These are phyloP conservation scores for Vachellia pachyceras DNA, from an alignment of 306 rosid genomes.

Conservation along the genomic window DNA sequence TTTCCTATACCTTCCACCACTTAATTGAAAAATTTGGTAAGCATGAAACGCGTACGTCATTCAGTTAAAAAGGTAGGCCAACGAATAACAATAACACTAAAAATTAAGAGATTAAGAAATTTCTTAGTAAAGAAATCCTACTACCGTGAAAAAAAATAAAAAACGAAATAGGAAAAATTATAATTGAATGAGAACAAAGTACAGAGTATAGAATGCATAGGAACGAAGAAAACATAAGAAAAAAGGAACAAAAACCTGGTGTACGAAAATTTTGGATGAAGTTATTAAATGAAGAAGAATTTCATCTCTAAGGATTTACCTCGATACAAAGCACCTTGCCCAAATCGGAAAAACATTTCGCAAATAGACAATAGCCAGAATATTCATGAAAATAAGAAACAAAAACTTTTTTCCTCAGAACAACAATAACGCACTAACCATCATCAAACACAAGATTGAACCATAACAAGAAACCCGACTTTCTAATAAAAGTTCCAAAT, in stretches of 20 bases:
- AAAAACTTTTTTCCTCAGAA: slow-evolving; percentile 14
- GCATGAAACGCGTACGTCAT: background rate
- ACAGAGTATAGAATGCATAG: slow-evolving; percentile 7
- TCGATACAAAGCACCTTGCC: slow-evolving; percentile 6
- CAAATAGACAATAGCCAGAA: slow-evolving; percentile 29
- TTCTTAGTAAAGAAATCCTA: background rate
- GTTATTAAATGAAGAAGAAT: slow-evolving; percentile 29
- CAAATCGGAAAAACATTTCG: slow-evolving; percentile 35
- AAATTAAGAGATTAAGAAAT: slow-evolving; percentile 11
- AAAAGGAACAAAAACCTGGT: background rate
- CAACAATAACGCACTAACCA: slow-evolving; percentile 19
- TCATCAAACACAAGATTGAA: slow-evolving; percentile 14
- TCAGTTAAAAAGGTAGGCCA: background rate
- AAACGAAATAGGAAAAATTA: background rate
- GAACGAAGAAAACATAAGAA: background rate
- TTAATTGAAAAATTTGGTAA: background rate
- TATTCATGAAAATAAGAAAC: slow-evolving; percentile 31
- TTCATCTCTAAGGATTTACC: slow-evolving; percentile 5
- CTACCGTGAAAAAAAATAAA: background rate
- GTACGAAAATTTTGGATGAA: background rate
- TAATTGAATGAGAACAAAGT: slow-evolving; percentile 13
- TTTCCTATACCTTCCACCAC: background rate
- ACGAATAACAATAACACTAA: background rate
- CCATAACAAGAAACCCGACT: slow-evolving; percentile 36
- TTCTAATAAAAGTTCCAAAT: slow-evolving; percentile 33